Evolutionary conservation across 805 yeast genomes (phyloP), one percentile per base, ranked within the genome.

Genomic region (Wickerhamomyces mucosus): DNA sequence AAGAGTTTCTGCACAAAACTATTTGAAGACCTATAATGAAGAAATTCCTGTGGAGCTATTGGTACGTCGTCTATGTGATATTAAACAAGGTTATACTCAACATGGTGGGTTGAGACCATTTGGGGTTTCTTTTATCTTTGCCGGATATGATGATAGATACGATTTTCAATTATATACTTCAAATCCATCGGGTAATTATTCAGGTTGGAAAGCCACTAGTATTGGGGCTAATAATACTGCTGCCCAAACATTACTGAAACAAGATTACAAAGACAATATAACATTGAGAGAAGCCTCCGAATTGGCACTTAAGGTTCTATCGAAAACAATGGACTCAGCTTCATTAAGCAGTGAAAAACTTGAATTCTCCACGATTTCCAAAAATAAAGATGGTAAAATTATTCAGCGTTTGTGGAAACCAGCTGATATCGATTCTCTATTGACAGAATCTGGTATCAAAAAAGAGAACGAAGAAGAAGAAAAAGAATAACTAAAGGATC

Each of bases 31-130:
- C 13, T 92, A 86, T 58, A 82, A 82, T 53, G 95, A 86, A 59
- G 86, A 86, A 40, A 82, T 89, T 31, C 96, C 96, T n/a, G 81
- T 89, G 36, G 96, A 86, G 57, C 68, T 78, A 34, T 72, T 92
- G 42, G 96, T 92, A 42, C 83, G 84, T 53, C 69, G 80, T 41
- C 67, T 92, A 41, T 86, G 96, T 62, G 94, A 92, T 59, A 72
- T 84, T 40, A 92, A 92, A 59, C 99, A 92, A 57, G 96, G 97
- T 9, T 92, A 92, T 58, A 92, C 99, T 7, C 99, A 92, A 59
- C 95, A 83, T 53, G 99, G 99, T 53, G 98, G 98, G 22, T 70
- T 92, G 50, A 79, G 99, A 59, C 99, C 99, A 15, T 92, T 86
- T 56, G 98, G 99, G 50, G 98, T 92, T 25, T 81, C 95, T 32